A percentile compares a stretch with the other conserved stretches of the same genome.
Evolutionary conservation across 2,329 filamentous ascomycete genomes (phyloP).

Genomic region (Aspergillus quadrilineatus): DNA sequence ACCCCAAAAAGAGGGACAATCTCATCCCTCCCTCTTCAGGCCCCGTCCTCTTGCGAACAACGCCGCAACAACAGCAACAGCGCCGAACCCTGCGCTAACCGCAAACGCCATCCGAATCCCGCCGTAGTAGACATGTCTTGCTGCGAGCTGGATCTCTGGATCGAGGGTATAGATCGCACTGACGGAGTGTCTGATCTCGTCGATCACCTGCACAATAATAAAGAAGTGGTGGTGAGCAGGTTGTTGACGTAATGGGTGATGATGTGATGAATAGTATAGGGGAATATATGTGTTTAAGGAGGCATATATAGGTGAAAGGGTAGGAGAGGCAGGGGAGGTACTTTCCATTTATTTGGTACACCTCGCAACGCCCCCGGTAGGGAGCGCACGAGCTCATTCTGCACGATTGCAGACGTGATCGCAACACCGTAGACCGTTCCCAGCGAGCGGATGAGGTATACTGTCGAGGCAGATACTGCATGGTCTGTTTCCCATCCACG

Average conservation of each 20-base stretch:
- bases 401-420: slow-evolving; percentile 61
- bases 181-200: slow-evolving; percentile 62
- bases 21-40: background rate
- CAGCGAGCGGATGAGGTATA: slow-evolving; percentile 63
- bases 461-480: slow-evolving; percentile 61
- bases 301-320: background rate
- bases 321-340: slow-evolving; percentile 38
- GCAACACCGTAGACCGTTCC: slow-evolving; percentile 66
- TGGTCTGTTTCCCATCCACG: slow-evolving; percentile 49
- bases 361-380: slow-evolving; percentile 55
- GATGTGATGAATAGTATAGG: background rate
- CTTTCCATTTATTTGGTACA: slow-evolving; percentile 59
- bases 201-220: slow-evolving; percentile 52
- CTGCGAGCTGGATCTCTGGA: slow-evolving; percentile 56
- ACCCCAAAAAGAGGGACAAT: too few species aligned
- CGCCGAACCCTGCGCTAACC: background rate
- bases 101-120: slow-evolving; percentile 41
- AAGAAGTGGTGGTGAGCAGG: slow-evolving; percentile 14
- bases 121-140: slow-evolving; percentile 60
- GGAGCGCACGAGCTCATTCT: slow-evolving; percentile 58
- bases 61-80: background rate
- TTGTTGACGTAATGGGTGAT: background rate
- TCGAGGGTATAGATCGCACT: slow-evolving; percentile 56
- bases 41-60: slow-evolving; percentile 7
- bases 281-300: background rate